Evolutionary conservation across 768 basidiomycete genomes (phyloP).

Genomic region (Coprinopsis strossmayeri): DNA sequence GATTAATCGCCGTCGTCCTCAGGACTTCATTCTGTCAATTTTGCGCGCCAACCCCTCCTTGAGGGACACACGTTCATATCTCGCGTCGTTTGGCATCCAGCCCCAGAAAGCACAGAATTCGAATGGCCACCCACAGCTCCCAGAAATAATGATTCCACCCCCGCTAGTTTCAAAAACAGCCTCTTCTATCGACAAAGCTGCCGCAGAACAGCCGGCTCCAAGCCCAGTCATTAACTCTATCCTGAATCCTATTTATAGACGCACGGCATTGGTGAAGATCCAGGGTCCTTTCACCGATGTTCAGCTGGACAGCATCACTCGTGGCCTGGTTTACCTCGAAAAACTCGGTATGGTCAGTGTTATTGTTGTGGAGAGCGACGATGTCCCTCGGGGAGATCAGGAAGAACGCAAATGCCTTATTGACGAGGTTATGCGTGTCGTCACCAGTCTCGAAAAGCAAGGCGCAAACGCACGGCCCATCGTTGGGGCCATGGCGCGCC

Average conservation of each 20-base stretch:
- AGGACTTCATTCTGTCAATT: conserved; percentile 97
- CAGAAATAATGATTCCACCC: conserved; percentile 20
- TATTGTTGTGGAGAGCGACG: conserved; percentile 90
- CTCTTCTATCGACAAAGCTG: conserved; percentile 23
- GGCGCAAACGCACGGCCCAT: conserved; percentile 86
- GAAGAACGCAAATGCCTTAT: conserved; percentile 61
- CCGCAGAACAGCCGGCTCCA: conserved; percentile 26
- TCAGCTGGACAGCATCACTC: conserved; percentile 89
- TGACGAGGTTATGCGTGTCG: conserved; percentile 83
- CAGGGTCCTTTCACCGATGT: conserved; percentile 93
- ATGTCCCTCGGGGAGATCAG: conserved; percentile 57
- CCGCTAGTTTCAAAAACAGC: conserved; percentile 19
- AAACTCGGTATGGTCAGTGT: conserved; percentile 94
- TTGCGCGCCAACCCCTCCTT: conserved; percentile 88
- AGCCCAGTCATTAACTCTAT: conserved; percentile 64
- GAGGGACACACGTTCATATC: conserved; percentile 85
- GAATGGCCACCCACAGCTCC: conserved; percentile 19
- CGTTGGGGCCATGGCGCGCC: conserved; percentile 76
- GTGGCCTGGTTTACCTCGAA: conserved; percentile 91
- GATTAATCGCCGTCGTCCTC: too few relatives aligned
- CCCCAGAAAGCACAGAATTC: conserved; percentile 29
- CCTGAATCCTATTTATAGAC: conserved; percentile 74
- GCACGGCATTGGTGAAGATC: conserved; percentile 93
- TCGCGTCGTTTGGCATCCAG: conserved; percentile 82
- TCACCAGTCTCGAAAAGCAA: conserved; percentile 73